Base-by-base conservation (phyloP, 352 stramenopile species). In the Globisporangium takayamanum region DNA sequence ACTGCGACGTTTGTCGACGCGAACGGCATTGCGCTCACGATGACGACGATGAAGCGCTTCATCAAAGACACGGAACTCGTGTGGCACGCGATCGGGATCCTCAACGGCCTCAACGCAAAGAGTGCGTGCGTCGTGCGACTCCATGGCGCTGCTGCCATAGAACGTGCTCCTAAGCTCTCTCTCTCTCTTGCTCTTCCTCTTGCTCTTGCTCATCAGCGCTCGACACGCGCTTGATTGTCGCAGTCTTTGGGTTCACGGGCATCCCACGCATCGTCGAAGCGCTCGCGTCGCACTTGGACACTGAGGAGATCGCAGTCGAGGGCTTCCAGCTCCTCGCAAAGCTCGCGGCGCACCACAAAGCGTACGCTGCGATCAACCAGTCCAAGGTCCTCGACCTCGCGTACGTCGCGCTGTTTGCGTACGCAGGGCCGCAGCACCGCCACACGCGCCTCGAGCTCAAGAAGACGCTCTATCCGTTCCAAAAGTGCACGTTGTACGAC, bases 401-500 rank as follows among this genome's bases (percentile, higher is more conserved):
- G 54, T 87, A 88, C 30, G 70, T 87, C 25, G 82, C 79, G 3
- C 66, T 87, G 16, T 91, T 88, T 22, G 78, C 78, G 18, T 91
- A 86, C 59, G 73, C 73, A 1, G 81, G 81, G 1, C 57, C 64
- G 25, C 70, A 82, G 55, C 79, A 89, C 48, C 70, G 76, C 10
- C 79, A 92, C 47, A 89, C 82, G 0, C 78, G 82, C 0, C 51
- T 88, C 15, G 69, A 76, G 56, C 82, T 92, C 65, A 84, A 87
- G 57, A 66, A 63, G 26, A 82, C 73, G 7, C 63, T 92, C n/a
- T 70, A 73, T 33, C 65, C 67, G 45, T 89, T 89, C 42, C 74
- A 89, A n/a, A 84, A 84, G 48, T 89, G 78, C 53, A 78, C 79
- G 52, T 63, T 92, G 2, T 80, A 79, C 50, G 81, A 92, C 52